A percentile compares a stretch with the other conserved stretches of the same genome.
These are phyloP conservation scores for Boletus tylopilopsis DNA, from an alignment of 768 basidiomycete genomes.

Conservation along the genomic window DNA sequence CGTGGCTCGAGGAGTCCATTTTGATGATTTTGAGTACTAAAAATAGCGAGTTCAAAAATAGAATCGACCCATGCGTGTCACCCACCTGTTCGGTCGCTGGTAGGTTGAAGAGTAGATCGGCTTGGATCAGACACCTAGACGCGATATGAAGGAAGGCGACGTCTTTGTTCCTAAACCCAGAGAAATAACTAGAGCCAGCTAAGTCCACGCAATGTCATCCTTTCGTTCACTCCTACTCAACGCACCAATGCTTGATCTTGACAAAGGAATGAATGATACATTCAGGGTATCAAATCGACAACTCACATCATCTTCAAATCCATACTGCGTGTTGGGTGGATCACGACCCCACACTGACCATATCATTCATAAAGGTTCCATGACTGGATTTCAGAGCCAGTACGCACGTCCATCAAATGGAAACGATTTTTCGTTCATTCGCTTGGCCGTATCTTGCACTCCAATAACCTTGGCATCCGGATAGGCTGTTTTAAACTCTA, in stretches of 20 bases:
- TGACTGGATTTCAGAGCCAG: background rate
- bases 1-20: constrained; percentile 27
- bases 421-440: constrained; percentile 49
- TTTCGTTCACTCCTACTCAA: background rate
- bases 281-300: background rate
- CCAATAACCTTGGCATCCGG: constrained; percentile 70
- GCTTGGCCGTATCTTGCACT: constrained; percentile 50
- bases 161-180: constrained; percentile 72
- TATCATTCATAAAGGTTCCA: background rate
- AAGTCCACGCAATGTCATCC: background rate
- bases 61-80: background rate
- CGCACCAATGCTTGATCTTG: constrained; percentile 51
- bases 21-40: constrained; percentile 38
- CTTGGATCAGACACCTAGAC: constrained; percentile 71
- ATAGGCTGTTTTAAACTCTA: constrained; percentile 66
- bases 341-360: constrained; percentile 57
- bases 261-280: background rate
- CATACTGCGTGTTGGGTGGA: constrained; percentile 60
- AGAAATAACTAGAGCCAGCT: constrained; percentile 51
- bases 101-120: constrained; percentile 82
- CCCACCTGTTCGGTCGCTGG: constrained; percentile 71
- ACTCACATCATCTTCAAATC: constrained; percentile 69
- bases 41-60: background rate
- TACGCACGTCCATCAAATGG: constrained; percentile 61
- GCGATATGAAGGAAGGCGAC: constrained; percentile 76